Evolutionary conservation across 2,329 filamentous ascomycete species (phyloP).

Genomic region (Neopestalotiopsis sp.): DNA sequence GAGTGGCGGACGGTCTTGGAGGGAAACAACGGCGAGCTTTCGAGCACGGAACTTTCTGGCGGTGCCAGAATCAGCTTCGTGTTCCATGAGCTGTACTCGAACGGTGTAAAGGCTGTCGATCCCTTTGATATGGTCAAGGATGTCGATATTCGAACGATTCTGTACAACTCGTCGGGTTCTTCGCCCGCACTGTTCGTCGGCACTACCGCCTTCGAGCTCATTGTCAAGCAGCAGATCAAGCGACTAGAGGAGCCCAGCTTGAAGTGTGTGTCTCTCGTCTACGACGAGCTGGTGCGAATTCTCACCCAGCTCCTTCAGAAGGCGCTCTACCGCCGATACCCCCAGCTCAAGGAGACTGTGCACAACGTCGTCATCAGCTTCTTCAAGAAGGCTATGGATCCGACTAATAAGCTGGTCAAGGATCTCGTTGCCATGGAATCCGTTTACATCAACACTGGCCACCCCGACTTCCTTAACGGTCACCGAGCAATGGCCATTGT

Average conservation of each 20-base stretch:
- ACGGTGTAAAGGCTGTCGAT: constrained; percentile 96
- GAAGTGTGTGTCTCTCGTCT: constrained; percentile 97
- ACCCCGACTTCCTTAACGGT: constrained; percentile 96
- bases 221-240: constrained; percentile 98
- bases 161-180: constrained; percentile 99
- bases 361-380: constrained; percentile 90
- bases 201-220: constrained; percentile 96
- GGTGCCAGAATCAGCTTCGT: constrained; percentile 99
- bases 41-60: constrained; percentile 90
- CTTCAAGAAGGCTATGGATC: constrained; percentile 98
- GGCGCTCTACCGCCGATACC: constrained; percentile 89
- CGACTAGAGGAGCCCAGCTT: constrained; percentile 93
- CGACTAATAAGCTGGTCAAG: constrained; percentile 93
- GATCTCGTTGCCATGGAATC: constrained; percentile 96
- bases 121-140: constrained; percentile 98
- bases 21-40: constrained; percentile 95
- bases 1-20: constrained; percentile 97
- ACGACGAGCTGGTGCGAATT: constrained; percentile 96
- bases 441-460: constrained; percentile 97
- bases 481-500: constrained; percentile 98
- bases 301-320: constrained; percentile 88
- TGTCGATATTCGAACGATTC: constrained; percentile 92
- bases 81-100: constrained; percentile 97
- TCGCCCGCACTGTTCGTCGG: constrained; percentile 96
- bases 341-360: constrained; percentile 95